A percentile compares a stretch with the other conserved stretches of the same genome.
Conservation (phyloP, 768 basidiomycete species). For the Calocybe indica region DNA sequence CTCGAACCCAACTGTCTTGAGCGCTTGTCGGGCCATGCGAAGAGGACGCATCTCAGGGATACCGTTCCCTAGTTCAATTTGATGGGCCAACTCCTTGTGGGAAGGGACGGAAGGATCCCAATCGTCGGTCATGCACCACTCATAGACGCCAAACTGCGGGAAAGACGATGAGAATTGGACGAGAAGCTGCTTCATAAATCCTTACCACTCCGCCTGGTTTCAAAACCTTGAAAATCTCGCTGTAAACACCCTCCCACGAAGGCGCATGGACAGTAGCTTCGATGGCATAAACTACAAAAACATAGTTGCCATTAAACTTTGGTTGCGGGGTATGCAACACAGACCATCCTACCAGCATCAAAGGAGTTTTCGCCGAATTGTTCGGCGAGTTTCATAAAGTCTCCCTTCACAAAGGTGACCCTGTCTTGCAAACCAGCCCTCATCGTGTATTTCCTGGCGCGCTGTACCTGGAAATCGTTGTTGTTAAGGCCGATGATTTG, state of each 20-base stretch:
- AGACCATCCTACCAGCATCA: conserved; percentile 71
- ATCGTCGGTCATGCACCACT: conserved; percentile 97
- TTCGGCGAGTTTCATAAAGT: conserved; percentile 93
- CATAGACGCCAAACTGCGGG: conserved; percentile 89
- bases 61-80: conserved; percentile 91
- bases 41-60: conserved; percentile 96
- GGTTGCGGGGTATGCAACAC: not conserved
- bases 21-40: conserved; percentile 61
- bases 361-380: conserved; percentile 91
- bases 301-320: conserved; percentile 4
- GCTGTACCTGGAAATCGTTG: conserved; percentile 90
- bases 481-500: conserved; percentile 88
- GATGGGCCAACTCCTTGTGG: conserved; percentile 89
- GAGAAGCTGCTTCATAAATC: conserved; percentile 10
- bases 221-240: conserved; percentile 86
- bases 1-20: conserved; percentile 79
- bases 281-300: conserved; percentile 77
- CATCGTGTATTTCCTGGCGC: conserved; percentile 81
- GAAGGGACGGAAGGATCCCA: conserved; percentile 84
- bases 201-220: conserved; percentile 94
- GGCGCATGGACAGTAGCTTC: conserved; percentile 98
- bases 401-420: conserved; percentile 83
- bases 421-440: conserved; percentile 69
- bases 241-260: conserved; percentile 92
- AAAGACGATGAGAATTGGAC: conserved; percentile 2